A percentile compares a stretch with the other conserved stretches of the same genome.
These are phyloP conservation scores for Globisporangium iwayamae DNA, from an alignment of 352 stramenopile species.

Conservation along the genomic window DNA sequence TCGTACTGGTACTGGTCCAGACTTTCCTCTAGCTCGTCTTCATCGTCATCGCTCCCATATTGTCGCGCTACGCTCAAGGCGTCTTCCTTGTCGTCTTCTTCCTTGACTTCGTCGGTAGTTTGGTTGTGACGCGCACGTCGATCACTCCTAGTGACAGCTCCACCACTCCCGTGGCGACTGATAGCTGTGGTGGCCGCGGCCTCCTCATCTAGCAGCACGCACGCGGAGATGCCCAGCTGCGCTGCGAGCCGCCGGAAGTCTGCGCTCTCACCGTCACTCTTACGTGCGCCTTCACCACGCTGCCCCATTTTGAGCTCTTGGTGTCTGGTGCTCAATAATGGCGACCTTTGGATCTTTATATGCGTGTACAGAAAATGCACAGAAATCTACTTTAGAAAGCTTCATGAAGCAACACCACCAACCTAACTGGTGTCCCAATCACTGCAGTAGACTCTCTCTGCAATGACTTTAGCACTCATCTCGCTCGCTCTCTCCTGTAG, in stretches of 20 bases:
- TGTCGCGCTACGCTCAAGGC: not conserved
- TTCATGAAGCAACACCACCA: too few species aligned
- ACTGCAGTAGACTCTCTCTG: too few species aligned
- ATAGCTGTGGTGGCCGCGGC: not conserved
- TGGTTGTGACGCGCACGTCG: conserved; percentile 16
- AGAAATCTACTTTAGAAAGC: not conserved
- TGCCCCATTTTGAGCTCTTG: conserved; percentile 6
- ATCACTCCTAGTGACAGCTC: not conserved
- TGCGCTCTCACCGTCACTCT: conserved; percentile 18
- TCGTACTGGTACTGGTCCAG: conserved; percentile 14
- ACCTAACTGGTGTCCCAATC: too few species aligned
- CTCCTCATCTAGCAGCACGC: conserved; percentile 26
- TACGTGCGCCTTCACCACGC: not conserved
- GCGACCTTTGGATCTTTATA: conserved; percentile 12
- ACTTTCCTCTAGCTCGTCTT: conserved; percentile 23
- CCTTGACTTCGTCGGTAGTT: conserved; percentile 22
- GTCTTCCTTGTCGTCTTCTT: conserved; percentile 18
- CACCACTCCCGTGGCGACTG: conserved; percentile 2
- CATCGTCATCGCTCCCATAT: conserved; percentile 15
- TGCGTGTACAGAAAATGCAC: not conserved
- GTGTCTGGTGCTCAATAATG: not conserved
- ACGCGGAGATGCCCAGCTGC: conserved; percentile 50
- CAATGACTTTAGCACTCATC: too few species aligned
- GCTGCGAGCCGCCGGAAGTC: conserved; percentile 43
- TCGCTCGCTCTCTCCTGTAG: too few species aligned